These are phyloP conservation scores for Mucor lusitanicus DNA, from an alignment of 371 early-diverging fungal species.

Conservation along the genomic window DNA sequence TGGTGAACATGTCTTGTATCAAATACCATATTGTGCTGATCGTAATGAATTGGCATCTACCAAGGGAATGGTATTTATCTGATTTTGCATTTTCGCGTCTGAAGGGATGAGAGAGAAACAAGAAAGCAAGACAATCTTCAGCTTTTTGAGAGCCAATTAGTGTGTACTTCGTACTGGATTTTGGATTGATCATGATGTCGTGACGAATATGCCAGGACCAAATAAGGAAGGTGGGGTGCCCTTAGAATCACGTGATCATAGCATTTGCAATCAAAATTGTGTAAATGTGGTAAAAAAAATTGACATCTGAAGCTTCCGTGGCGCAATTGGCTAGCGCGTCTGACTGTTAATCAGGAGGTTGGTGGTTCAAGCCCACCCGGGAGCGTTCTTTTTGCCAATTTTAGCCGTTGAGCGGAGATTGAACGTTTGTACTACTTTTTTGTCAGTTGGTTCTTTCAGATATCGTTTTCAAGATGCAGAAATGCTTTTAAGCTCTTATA, in stretches of 20 bases:
- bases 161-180: background rate
- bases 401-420: background rate
- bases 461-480: too few relatives aligned
- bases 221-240: background rate
- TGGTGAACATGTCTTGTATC: background rate
- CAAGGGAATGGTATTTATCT: slow-evolving; percentile 7
- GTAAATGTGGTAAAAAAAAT: background rate
- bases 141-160: background rate
- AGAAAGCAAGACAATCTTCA: background rate
- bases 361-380: slow-evolving; percentile 70
- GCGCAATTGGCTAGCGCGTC: slow-evolving; percentile 78
- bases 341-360: too few relatives aligned
- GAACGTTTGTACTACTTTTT: too few relatives aligned
- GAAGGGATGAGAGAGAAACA: background rate
- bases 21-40: slow-evolving; percentile 24
- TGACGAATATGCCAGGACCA: background rate
- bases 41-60: slow-evolving; percentile 19
- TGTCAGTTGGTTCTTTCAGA: too few relatives aligned
- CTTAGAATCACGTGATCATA: background rate
- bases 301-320: slow-evolving; percentile 47
- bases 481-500: background rate
- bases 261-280: background rate
- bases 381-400: slow-evolving; percentile 47
- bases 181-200: background rate
- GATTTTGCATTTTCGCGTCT: slow-evolving; percentile 16